phyloP scores from a whole-genome alignment of 257 asterid genomes.

The Lantana camara region DNA sequence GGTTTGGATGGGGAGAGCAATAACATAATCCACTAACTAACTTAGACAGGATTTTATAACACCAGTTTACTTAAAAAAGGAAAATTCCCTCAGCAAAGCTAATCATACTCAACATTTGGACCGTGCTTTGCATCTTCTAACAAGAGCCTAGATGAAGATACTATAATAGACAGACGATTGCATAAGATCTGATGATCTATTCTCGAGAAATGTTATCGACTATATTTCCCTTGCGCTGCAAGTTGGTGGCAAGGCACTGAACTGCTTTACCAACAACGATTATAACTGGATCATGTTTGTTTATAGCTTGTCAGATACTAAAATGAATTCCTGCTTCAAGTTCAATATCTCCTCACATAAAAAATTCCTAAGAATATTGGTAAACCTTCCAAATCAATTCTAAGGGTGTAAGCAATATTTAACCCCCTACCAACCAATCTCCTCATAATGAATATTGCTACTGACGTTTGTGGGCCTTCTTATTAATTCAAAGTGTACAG shows the following conservation, averaged over 20 bases:
- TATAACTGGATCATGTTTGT: neutral
- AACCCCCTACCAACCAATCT: neutral
- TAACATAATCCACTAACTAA: neutral
- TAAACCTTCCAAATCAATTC: neutral
- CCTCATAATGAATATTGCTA: neutral
- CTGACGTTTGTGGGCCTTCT: neutral
- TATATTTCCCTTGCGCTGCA: neutral
- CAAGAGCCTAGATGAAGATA: neutral
- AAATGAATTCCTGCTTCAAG: neutral
- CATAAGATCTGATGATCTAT: too few species aligned
- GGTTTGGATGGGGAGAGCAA: neutral
- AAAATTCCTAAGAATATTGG: neutral
- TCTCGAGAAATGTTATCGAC: neutral
- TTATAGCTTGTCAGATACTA: neutral
- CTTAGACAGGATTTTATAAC: neutral
- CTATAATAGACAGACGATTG: too few species aligned
- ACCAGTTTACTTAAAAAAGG: neutral
- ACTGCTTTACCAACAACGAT: constrained; percentile 17
- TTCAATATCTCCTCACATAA: neutral
- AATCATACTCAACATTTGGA: constrained; percentile 10
- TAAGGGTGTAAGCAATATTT: neutral
- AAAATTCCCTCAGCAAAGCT: neutral
- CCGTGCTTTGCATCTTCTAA: neutral
- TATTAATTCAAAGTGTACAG: neutral
- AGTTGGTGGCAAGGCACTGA: neutral